phyloP scores from a whole-genome alignment of 2,329 filamentous ascomycete species.

The Fusarium citri region DNA sequence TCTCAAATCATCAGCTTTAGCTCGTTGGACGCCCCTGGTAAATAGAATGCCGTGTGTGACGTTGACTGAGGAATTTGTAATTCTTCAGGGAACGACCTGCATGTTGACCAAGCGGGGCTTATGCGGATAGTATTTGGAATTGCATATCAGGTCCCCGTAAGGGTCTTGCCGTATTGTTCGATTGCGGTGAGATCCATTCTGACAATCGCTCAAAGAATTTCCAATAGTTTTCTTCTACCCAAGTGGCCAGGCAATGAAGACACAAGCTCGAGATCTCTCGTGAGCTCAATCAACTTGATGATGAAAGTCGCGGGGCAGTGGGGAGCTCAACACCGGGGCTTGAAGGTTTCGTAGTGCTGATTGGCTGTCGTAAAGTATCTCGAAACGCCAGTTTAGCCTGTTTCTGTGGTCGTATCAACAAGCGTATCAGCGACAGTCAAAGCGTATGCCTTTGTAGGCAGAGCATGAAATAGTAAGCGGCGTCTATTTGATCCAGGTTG shows the following conservation, averaged over 20 bases:
- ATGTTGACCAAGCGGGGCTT: conserved; percentile 32
- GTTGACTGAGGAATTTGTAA: conserved; percentile 38
- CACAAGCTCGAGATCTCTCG: conserved; percentile 8
- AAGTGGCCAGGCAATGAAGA: not conserved
- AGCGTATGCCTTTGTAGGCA: not conserved
- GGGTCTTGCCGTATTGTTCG: not conserved
- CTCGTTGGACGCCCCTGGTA: conserved; percentile 32
- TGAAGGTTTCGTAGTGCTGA: conserved; percentile 15
- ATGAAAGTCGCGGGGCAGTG: conserved; percentile 38
- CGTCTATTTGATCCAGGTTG: not conserved
- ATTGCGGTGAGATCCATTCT: not conserved
- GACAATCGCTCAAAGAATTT: not conserved
- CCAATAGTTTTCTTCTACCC: not conserved
- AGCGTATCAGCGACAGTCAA: not conserved
- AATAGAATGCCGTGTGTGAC: conserved; percentile 28
- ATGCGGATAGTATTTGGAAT: conserved; percentile 34
- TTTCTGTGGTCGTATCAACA: conserved; percentile 2
- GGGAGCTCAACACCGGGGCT: conserved; percentile 17
- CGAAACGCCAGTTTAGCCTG: conserved; percentile 25
- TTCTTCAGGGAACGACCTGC: conserved; percentile 20
- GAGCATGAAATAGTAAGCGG: not conserved
- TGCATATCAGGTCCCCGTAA: not conserved
- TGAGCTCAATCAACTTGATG: conserved; percentile 13
- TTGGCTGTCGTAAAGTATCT: conserved; percentile 17
- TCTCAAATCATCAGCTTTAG: conserved; percentile 40